A percentile compares a stretch with the other conserved stretches of the same genome.
Evolutionary conservation across 371 early-diverging fungal species (phyloP).

Genomic region (Rozella allomycis): DNA sequence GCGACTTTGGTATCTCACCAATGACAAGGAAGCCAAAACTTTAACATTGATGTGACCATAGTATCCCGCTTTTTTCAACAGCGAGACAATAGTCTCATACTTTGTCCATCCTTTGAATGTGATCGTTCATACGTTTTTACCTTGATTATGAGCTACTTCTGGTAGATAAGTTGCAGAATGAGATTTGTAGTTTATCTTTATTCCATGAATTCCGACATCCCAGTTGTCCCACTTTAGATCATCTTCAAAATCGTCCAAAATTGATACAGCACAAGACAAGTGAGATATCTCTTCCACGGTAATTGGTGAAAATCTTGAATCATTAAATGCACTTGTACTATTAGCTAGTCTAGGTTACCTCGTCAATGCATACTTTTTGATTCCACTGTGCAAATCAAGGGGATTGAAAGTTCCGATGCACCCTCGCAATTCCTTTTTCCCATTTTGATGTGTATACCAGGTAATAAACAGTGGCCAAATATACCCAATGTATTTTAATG

Average conservation of each 20-base stretch:
- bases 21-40: too few relatives aligned
- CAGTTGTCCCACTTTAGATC: slow-evolving; percentile 36
- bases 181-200: slow-evolving; percentile 48
- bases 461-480: slow-evolving; percentile 63
- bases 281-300: slow-evolving; percentile 30
- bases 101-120: slow-evolving; percentile 57
- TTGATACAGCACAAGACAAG: slow-evolving; percentile 52
- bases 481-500: slow-evolving; percentile 4
- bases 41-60: slow-evolving; percentile 34
- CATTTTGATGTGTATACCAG: slow-evolving; percentile 34
- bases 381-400: slow-evolving; percentile 39
- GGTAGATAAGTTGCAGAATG: slow-evolving; percentile 72
- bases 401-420: slow-evolving; percentile 81
- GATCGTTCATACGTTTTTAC: too few relatives aligned
- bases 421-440: slow-evolving; percentile 42
- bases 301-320: slow-evolving; percentile 63
- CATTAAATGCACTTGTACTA: slow-evolving; percentile 40
- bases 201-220: slow-evolving; percentile 73
- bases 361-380: slow-evolving; percentile 59
- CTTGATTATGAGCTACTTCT: slow-evolving; percentile 46
- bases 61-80: slow-evolving; percentile 66
- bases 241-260: slow-evolving; percentile 60
- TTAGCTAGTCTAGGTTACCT: slow-evolving; percentile 12
- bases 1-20: too few relatives aligned
- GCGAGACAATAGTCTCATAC: slow-evolving; percentile 48